Evolutionary conservation across 139 green algal genomes (phyloP), one percentile per base, ranked within the genome.

Genomic region (Pleodorina starrii): DNA sequence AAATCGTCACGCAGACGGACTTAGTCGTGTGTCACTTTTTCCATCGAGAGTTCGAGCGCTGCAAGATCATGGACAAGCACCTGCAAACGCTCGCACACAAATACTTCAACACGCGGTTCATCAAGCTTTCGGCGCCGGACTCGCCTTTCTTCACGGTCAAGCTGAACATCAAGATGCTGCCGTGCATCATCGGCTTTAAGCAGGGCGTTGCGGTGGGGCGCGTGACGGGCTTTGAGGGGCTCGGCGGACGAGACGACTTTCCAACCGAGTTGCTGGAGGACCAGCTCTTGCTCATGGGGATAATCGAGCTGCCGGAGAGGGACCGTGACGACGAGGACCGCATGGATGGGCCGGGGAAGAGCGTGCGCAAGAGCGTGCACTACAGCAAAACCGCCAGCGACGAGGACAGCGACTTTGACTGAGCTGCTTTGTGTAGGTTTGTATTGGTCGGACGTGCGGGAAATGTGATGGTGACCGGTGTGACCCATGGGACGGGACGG

Each of bases 1-100:
- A 98, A 79, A 90, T 95, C 17, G 96, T 99, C 2, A 99, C 97
- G 17, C 93, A 97, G 59, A 96, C 96, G 59, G 90, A 96, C 44
- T 79, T 81, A 0, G 95, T 98, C 35, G 95, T 99, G 0, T 93
- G 85, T 50, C 98, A 99, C 90, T 99, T 99, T 81, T 99, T 96
- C 91, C 98, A 99, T 89, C 84, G 91, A n/a, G 97, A 98, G 72
- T 99, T 99, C 95, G 94, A 98, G 89, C 94, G 97, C 19, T 99
- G 98, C 94, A 98, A 98, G 93, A 97, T 99, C 75, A 95, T 99
- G 89, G 96, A 99, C 94, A 97, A 98, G 93, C 97, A 99, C 91
- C 71, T 99, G 19, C 42, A 75, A 9, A 21, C 29, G 2, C 90
- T 99, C 27, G 90, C 91, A 4, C 86, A 85, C 42, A 96, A 96